Conservation (phyloP, 441 rosid genomes). For the Pelargonium australe region DNA sequence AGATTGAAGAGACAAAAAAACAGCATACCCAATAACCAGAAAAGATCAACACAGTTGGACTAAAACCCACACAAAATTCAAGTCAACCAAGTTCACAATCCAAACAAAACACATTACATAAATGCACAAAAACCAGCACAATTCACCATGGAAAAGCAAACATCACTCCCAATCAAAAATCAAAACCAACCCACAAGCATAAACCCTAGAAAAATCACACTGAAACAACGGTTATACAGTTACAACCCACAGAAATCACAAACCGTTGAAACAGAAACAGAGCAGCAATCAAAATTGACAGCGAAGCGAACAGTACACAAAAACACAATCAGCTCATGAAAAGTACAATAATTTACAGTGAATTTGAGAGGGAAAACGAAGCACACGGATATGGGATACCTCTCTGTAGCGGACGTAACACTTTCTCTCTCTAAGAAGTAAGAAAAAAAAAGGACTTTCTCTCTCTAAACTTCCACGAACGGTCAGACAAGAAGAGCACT, state of each 20-base stretch:
- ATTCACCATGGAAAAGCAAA: slow-evolving; percentile 9
- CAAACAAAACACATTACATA: slow-evolving; percentile 14
- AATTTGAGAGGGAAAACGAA: slow-evolving; percentile 15
- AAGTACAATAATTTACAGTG: slow-evolving; percentile 16
- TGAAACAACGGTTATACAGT: slow-evolving; percentile 29
- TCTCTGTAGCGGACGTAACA: slow-evolving; percentile 23
- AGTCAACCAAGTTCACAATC: slow-evolving; percentile 21
- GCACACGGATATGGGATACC: slow-evolving; percentile 10
- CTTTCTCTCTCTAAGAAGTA: slow-evolving; percentile 20
- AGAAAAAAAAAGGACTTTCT: slow-evolving; percentile 10
- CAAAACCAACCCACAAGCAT: slow-evolving; percentile 13
- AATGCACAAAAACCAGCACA: background rate
- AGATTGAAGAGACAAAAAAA: background rate
- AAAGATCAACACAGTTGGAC: background rate
- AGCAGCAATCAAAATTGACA: background rate
- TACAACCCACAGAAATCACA: slow-evolving; percentile 20
- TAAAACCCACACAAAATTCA: background rate
- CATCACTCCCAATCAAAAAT: background rate
- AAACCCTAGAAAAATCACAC: slow-evolving; percentile 31
- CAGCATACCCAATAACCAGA: background rate
- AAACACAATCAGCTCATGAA: background rate
- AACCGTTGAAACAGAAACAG: slow-evolving; percentile 9
- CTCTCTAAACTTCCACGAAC: slow-evolving; percentile 37
- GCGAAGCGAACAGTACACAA: slow-evolving; percentile 7
- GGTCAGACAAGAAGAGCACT: slow-evolving; percentile 40